Base-by-base conservation (phyloP, 768 basidiomycete species). In the Phanerochaete sordida region DNA sequence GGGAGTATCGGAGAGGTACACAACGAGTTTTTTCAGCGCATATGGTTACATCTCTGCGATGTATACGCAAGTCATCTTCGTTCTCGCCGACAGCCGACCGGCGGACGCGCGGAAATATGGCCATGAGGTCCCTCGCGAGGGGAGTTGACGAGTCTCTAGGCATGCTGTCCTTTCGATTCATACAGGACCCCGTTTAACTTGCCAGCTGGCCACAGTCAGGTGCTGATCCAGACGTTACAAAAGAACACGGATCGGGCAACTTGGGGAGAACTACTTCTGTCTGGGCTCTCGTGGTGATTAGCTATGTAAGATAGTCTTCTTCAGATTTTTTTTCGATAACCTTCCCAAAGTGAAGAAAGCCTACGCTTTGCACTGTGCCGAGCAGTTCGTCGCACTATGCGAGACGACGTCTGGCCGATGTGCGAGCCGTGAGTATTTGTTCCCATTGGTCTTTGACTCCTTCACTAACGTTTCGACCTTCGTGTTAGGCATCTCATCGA, bases 341-440 rank as follows among this genome's bases (percentile, higher is more conserved):
- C 47, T 67, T 19, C 19, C 65, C 13, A 54, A 72, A 43, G 77
- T 77, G 3, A 77, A 76, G 62, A 74, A 69, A 59, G 87, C 88
- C 0, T 93, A 87, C 69, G 80, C 81, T 12, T 75, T 95, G 30
- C 87, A 87, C 8, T 84, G 84, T 57, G 81, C 90, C 23, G 93
- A 95, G 69, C 93, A 93, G 66, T 79, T 95, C 3, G 77, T 93
- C 11, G 82, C 2, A 81, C 76, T 56, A 77, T 92, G 53, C 79
- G 80, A 66, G 69, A 80, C 5, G 72, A 75, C 39, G 84, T 90
- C 15, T 81, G 88, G 60, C 81, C 80, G 1, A 67, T 89, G 21
- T 86, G 87, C 64, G 74, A 83, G 44, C 86, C 87, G 90, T 91
- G 70, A 72, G 88, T 67, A 49, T 31, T 43, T 48, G 35, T 59